Percentiles rank a stretch among this genome's conserved stretches.
Evolutionary conservation across 805 yeast species (phyloP).

Genomic region (Schizosaccharomyces cryophilus): DNA sequence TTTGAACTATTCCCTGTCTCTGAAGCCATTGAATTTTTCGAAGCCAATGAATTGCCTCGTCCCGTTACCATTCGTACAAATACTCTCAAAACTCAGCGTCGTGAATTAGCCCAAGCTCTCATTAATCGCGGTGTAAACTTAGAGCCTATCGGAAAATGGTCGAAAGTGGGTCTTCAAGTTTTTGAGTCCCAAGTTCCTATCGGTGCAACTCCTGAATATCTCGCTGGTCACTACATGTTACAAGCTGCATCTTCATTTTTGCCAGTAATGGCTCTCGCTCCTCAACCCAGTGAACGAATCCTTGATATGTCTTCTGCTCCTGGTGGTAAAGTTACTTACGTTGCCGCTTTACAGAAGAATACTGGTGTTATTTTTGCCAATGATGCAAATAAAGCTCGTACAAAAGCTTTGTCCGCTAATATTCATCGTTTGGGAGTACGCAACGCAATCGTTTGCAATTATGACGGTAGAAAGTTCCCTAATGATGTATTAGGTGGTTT

Average conservation of each 20-base stretch:
- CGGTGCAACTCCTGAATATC: conserved; percentile 97
- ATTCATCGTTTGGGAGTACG: conserved; percentile 92
- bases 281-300: conserved; percentile 89
- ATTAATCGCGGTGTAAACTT: conserved; percentile 92
- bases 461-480: conserved; percentile 96
- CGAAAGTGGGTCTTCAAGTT: conserved; percentile 89
- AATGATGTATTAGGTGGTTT: conserved; percentile 86
- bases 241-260: conserved; percentile 96
- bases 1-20: conserved; percentile 79
- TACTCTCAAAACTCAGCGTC: conserved; percentile 76
- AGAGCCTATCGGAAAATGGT: conserved; percentile 95
- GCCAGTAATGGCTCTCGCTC: conserved; percentile 93
- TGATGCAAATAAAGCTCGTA: conserved; percentile 88
- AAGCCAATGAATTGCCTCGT: conserved; percentile 90
- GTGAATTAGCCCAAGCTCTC: conserved; percentile 83
- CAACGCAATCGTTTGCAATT: conserved; percentile 86
- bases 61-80: conserved; percentile 96
- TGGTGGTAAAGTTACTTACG: conserved; percentile 92
- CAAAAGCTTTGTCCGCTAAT: conserved; percentile 87
- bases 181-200: conserved; percentile 98
- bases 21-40: conserved; percentile 94
- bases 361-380: conserved; percentile 95
- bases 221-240: conserved; percentile 89
- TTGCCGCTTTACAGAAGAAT: conserved; percentile 89
- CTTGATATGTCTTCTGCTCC: conserved; percentile 99